These are phyloP conservation scores for Stemphylium beticola DNA, from an alignment of 2,329 filamentous ascomycete genomes.

Conservation along the genomic window DNA sequence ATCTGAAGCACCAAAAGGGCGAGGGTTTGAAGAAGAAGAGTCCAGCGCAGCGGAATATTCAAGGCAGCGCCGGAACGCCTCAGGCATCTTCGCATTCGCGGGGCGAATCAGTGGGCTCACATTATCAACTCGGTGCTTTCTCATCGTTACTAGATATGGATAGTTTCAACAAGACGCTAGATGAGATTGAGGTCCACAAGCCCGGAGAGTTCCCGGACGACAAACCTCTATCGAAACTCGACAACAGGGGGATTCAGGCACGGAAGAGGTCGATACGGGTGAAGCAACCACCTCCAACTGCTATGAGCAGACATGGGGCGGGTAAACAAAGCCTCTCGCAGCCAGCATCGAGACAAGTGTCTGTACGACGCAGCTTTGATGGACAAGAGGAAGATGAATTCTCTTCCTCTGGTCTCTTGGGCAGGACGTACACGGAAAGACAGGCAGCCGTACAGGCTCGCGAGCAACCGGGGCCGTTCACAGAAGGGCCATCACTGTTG, in stretches of 20 bases:
- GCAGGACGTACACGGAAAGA: slow-evolving; percentile 57
- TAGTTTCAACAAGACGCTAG: slow-evolving; percentile 58
- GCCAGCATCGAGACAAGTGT: slow-evolving; percentile 24
- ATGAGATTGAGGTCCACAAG: slow-evolving; percentile 31
- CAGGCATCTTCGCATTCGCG: slow-evolving; percentile 33
- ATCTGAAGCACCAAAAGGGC: slow-evolving; percentile 75
- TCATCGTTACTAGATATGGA: slow-evolving; percentile 70
- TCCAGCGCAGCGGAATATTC: slow-evolving; percentile 31
- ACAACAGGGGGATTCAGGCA: slow-evolving; percentile 39
- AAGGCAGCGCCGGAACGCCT: slow-evolving; percentile 23
- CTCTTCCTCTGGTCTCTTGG: slow-evolving; percentile 55
- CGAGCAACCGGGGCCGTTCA: slow-evolving; percentile 57
- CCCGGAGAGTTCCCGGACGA: slow-evolving; percentile 37
- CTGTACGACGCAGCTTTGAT: slow-evolving; percentile 29
- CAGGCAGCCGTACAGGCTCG: slow-evolving; percentile 49
- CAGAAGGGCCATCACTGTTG: slow-evolving; percentile 63
- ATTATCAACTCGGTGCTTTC: slow-evolving; percentile 70
- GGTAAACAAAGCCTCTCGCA: slow-evolving; percentile 24
- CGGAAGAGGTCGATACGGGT: slow-evolving; percentile 48
- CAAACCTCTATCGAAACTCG: slow-evolving; percentile 29
- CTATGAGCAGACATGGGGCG: slow-evolving; percentile 31
- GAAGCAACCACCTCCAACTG: slow-evolving; percentile 46
- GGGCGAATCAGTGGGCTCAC: slow-evolving; percentile 52
- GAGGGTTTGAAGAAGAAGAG: slow-evolving; percentile 55
- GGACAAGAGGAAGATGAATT: slow-evolving; percentile 52